Evolutionary conservation across 2,329 filamentous ascomycete genomes (phyloP).

Genomic region (Sporothrix curviconia): DNA sequence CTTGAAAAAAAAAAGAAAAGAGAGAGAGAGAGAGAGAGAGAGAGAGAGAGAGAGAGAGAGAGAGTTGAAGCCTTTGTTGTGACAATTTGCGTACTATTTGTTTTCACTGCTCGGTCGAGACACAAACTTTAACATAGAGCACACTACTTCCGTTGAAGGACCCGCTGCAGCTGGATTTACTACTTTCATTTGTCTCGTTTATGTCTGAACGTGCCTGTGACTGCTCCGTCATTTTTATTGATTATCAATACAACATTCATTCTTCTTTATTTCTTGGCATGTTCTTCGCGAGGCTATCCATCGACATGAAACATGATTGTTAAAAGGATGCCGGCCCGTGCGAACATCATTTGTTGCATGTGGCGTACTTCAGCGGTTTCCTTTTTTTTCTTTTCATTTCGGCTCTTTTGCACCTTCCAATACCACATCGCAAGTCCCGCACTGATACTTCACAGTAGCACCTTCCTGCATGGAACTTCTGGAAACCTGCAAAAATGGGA

Average conservation of each 20-base stretch:
- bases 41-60: no score
- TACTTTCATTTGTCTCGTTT: neutral
- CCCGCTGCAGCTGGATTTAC: no score
- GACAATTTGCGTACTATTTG: no score
- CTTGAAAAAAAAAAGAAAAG: no score
- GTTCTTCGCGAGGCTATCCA: neutral
- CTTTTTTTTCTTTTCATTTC: neutral
- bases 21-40: no score
- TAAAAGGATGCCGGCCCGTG: neutral
- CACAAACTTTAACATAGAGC: no score
- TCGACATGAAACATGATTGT: constrained; percentile 1
- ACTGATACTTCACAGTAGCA: neutral
- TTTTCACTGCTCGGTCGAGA: no score
- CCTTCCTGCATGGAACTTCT: neutral
- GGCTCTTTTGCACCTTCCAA: neutral
- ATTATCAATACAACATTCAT: no score
- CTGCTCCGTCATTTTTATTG: no score
- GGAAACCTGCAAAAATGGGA: neutral
- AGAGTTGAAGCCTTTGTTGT: no score
- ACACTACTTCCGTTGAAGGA: no score
- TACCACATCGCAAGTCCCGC: neutral
- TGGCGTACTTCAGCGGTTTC: neutral
- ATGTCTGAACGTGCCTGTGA: neutral
- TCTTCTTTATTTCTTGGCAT: neutral
- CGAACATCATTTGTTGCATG: neutral